These are phyloP conservation scores for Trichopus zeylanicus DNA, from an alignment of 116 monocot species.

Conservation along the genomic window DNA sequence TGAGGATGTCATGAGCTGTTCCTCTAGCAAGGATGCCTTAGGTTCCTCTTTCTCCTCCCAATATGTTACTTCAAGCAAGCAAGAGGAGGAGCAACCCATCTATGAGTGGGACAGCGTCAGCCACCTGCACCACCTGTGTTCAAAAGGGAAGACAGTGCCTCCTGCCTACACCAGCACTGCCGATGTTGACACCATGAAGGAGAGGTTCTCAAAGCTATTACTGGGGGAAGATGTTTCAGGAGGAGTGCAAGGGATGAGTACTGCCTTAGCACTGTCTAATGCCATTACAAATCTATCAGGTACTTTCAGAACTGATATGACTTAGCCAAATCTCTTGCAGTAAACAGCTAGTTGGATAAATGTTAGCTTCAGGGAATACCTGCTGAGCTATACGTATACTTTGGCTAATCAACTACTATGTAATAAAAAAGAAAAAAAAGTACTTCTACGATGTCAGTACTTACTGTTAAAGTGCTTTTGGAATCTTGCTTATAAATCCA, in stretches of 20 bases:
- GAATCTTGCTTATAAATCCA: too few relatives aligned
- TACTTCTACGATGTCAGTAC: too few relatives aligned
- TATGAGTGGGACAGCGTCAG: conserved; percentile 31
- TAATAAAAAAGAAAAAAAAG: too few relatives aligned
- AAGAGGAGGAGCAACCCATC: conserved; percentile 33
- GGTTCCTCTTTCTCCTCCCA: conserved; percentile 72
- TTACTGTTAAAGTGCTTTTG: too few relatives aligned
- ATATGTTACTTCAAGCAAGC: conserved; percentile 32
- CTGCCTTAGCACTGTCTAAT: conserved; percentile 79
- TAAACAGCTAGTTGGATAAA: too few relatives aligned
- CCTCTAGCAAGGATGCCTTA: conserved; percentile 62
- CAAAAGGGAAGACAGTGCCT: conserved; percentile 49
- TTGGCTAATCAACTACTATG: too few relatives aligned
- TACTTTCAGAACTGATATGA: conserved; percentile 15
- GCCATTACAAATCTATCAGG: conserved; percentile 86
- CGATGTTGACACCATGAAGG: conserved; percentile 88
- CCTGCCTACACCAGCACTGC: conserved; percentile 30
- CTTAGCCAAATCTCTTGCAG: too few relatives aligned
- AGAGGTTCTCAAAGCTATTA: conserved; percentile 72
- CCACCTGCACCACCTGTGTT: conserved; percentile 17
- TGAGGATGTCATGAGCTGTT: conserved; percentile 73
- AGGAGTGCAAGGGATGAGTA: conserved; percentile 52
- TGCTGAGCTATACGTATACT: too few relatives aligned
- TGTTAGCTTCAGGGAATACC: too few relatives aligned
- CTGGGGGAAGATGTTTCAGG: conserved; percentile 89